A percentile compares a stretch with the other conserved stretches of the same genome.
Evolutionary conservation across 345 rosid species (phyloP).

Genomic region (Dipteronia sinensis): DNA sequence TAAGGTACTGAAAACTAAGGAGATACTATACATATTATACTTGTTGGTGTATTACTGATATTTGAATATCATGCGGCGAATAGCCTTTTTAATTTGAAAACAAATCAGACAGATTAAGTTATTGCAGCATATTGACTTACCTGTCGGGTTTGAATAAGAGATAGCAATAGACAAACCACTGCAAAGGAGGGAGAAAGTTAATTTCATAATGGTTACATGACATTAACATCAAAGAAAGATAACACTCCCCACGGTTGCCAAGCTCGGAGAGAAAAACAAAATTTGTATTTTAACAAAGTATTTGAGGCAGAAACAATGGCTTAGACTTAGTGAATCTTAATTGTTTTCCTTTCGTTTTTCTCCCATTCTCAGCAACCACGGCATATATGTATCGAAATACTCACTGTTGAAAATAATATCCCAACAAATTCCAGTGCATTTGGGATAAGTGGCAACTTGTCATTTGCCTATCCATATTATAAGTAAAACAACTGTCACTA

Average conservation of each 20-base stretch:
- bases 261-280: background rate
- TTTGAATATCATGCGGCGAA: too few relatives aligned
- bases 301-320: background rate
- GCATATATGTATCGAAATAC: conserved; percentile 29
- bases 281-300: background rate
- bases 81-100: conserved; percentile 4
- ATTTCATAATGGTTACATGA: conserved; percentile 23
- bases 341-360: background rate
- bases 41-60: too few relatives aligned
- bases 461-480: conserved; percentile 53
- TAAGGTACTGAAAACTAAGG: too few relatives aligned
- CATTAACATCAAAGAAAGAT: background rate
- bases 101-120: background rate
- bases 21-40: too few relatives aligned
- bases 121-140: conserved; percentile 38
- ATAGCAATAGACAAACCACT: conserved; percentile 93
- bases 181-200: conserved; percentile 26
- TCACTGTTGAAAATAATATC: conserved; percentile 70
- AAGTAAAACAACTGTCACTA: conserved; percentile 8
- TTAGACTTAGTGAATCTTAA: background rate
- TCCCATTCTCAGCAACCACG: background rate
- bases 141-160: conserved; percentile 90
- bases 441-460: conserved; percentile 76
- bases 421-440: conserved; percentile 69
- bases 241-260: background rate